Evolutionary conservation across 345 rosid genomes (phyloP), one percentile per base, ranked within the genome.

Genomic region (Corchorus capsularis): DNA sequence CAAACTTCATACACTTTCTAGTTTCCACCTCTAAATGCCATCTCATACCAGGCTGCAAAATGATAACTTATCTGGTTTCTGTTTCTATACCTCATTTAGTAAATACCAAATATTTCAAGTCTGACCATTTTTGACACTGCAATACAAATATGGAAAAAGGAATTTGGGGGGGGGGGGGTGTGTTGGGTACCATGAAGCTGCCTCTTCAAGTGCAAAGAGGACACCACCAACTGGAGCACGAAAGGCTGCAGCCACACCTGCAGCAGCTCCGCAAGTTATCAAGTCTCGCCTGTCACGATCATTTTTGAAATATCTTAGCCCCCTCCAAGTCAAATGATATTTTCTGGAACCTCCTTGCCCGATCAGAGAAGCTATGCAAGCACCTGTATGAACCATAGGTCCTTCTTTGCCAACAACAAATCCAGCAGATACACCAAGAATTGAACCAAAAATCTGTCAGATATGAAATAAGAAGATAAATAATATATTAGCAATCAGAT

Each of bases 141-240:
- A 27, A 27, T 1, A 27, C 27, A 59, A 59, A 59, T 8, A 12
- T 8, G 12, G 20, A 17, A 19, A 59, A 9, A 8, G 20, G 57
- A 20, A 34, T 45, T 27, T 27, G 27, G 27, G 27, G 1, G 1
- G 1, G 49, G 73, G 67, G 27, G 63, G n/a, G n/a, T n/a, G n/a
- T n/a, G n/a, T n/a, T n/a, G n/a, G n/a, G 64, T 82, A 84, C 89
- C 87, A 86, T 53, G 89, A 82, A 77, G 89, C 87, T 59, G 87
- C 87, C 81, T 86, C 89, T 79, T 86, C 89, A 14, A 86, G 87
- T 61, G 87, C 87, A 70, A 86, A 86, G 54, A 86, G 86, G 41
- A 86, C 86, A 5, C 89, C 89, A 15, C 89, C 89, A 69, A 86
- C 85, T n/a, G 87, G 87, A 63, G 86, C 85, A 74, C 85, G 84